A percentile compares a stretch with the other conserved stretches of the same genome.
phyloP scores from a whole-genome alignment of 306 rosid species.

The Echinosophora koreensis region DNA sequence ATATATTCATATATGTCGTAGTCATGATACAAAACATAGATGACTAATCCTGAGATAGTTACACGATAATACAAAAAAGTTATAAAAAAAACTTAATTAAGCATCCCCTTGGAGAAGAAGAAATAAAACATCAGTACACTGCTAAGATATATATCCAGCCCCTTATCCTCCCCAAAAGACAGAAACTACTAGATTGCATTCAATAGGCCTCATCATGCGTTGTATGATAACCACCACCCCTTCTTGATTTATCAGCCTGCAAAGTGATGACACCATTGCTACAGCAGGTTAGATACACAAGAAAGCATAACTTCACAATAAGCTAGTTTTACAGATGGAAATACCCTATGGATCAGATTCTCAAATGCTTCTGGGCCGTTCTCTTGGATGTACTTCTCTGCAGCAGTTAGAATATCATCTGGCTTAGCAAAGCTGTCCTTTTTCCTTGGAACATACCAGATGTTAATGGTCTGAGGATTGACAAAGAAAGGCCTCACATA shows the following conservation, averaged over 20 bases:
- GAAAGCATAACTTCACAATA: constrained; percentile 10
- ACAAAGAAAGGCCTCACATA: constrained; percentile 81
- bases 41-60: constrained; percentile 31
- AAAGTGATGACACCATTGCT: constrained; percentile 37
- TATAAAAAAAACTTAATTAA: background rate
- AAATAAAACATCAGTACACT: constrained; percentile 25
- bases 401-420: constrained; percentile 85
- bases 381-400: constrained; percentile 87
- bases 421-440: constrained; percentile 64
- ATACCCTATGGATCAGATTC: constrained; percentile 79
- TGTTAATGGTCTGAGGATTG: constrained; percentile 77
- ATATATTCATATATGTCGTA: constrained; percentile 32
- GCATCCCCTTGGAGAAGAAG: constrained; percentile 13
- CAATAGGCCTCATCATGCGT: constrained; percentile 49
- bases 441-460: constrained; percentile 92
- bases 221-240: constrained; percentile 45
- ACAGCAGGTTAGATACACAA: constrained; percentile 9
- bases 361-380: constrained; percentile 78
- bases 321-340: constrained; percentile 29
- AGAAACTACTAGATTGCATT: constrained; percentile 37
- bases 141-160: constrained; percentile 42
- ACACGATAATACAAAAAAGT: constrained; percentile 27
- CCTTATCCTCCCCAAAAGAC: constrained; percentile 29
- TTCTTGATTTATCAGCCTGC: constrained; percentile 83
- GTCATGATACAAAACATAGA: constrained; percentile 40